Conservation (phyloP, 2,329 filamentous ascomycete species). For the Trichoderma koningiopsis region DNA sequence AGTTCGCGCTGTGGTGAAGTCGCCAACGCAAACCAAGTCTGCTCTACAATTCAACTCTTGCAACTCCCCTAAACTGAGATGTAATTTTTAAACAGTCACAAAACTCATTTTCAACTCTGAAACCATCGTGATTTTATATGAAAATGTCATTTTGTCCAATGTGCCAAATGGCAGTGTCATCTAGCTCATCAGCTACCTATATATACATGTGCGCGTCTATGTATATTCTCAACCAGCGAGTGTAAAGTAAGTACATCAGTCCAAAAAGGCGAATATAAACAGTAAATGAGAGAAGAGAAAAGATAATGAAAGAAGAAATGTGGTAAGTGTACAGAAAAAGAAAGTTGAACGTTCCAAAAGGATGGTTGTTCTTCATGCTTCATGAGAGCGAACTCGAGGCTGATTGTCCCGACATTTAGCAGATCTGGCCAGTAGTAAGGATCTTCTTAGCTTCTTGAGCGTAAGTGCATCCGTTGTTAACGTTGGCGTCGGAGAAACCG, state of each 20-base stretch:
- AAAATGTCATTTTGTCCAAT: background rate
- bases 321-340: background rate
- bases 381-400: background rate
- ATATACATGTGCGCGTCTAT: background rate
- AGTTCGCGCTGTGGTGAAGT: too few species aligned
- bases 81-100: background rate
- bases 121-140: background rate
- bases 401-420: slow-evolving; percentile 4
- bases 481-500: slow-evolving; percentile 26
- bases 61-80: background rate
- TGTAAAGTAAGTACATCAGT: background rate
- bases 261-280: background rate
- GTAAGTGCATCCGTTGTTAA: slow-evolving; percentile 28
- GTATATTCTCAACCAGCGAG: background rate
- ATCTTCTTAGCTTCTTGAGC: slow-evolving; percentile 27
- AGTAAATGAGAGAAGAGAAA: background rate
- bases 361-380: background rate
- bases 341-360: background rate
- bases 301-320: background rate
- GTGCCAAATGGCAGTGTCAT: background rate
- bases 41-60: background rate
- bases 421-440: slow-evolving; percentile 22
- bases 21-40: too few species aligned
- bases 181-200: background rate
- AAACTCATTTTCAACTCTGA: background rate